These are phyloP conservation scores for Chrysanthemum makinoi DNA, from an alignment of 129 eudicot species.

Conservation along the genomic window DNA sequence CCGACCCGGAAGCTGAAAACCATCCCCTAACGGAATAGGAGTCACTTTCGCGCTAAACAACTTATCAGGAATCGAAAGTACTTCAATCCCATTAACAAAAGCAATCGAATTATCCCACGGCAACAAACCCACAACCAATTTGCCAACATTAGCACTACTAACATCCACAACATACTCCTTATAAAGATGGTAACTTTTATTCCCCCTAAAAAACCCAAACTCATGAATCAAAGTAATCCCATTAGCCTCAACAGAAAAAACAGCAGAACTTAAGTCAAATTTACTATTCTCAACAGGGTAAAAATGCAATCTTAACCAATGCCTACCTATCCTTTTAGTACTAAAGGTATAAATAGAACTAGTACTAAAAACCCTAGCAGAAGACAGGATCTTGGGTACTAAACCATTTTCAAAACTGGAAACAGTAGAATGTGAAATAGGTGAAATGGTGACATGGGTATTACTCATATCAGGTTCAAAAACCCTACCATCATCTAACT, in stretches of 20 bases:
- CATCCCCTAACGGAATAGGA: slow-evolving; percentile 41
- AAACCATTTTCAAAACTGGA: slow-evolving; percentile 26
- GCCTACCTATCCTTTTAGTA: slow-evolving; percentile 41
- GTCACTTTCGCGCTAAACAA: slow-evolving; percentile 31
- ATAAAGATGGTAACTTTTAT: slow-evolving; percentile 23
- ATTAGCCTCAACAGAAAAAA: slow-evolving; percentile 52
- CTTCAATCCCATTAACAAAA: slow-evolving; percentile 45
- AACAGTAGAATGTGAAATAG: slow-evolving; percentile 31
- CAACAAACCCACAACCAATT: slow-evolving; percentile 38
- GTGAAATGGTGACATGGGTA: slow-evolving; percentile 31
- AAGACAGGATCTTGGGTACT: slow-evolving; percentile 32
- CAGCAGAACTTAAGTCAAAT: slow-evolving; percentile 43
- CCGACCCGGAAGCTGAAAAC: slow-evolving; percentile 29
- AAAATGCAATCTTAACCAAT: slow-evolving; percentile 51
- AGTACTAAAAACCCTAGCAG: slow-evolving; percentile 48
- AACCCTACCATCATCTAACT: slow-evolving; percentile 46
- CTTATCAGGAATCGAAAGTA: slow-evolving; percentile 40
- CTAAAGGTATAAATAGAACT: slow-evolving; percentile 35
- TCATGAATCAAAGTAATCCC: slow-evolving; percentile 51
- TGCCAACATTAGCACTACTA: slow-evolving; percentile 28
- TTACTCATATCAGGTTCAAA: slow-evolving; percentile 45
- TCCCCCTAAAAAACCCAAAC: slow-evolving; percentile 43
- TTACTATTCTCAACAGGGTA: slow-evolving; percentile 41
- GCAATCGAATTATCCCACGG: slow-evolving; percentile 48
- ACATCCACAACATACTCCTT: slow-evolving; percentile 50